Percentiles rank a stretch among this genome's conserved stretches.
Evolutionary conservation across 1,284 basidiomycete genomes (phyloP).

Genomic region (Phellinidium pouzarii): DNA sequence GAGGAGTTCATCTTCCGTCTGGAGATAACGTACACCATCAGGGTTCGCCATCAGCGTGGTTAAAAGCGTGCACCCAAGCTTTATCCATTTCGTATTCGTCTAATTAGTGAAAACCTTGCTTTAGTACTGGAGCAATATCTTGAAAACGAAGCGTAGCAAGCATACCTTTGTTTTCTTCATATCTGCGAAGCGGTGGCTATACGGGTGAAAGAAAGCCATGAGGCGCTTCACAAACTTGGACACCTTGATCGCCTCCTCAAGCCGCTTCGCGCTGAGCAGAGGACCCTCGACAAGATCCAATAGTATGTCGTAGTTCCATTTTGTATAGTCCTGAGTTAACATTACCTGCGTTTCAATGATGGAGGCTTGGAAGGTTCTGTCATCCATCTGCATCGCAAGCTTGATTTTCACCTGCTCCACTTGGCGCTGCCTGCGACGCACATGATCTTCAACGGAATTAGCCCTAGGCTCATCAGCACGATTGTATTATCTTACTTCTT

Average conservation of each 20-base stretch:
- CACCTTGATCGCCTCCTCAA: conserved; percentile 93
- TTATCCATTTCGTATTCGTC: conserved; percentile 79
- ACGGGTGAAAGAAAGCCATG: conserved; percentile 88
- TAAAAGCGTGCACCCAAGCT: conserved; percentile 75
- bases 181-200: conserved; percentile 72
- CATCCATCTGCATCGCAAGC: conserved; percentile 89
- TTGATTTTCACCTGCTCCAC: conserved; percentile 88
- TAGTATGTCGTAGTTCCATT: conserved; percentile 89
- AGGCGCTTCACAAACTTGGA: conserved; percentile 84
- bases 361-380: conserved; percentile 77
- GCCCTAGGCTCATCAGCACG: too few relatives aligned
- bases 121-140: not conserved
- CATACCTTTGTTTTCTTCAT: conserved; percentile 67
- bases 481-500: too few relatives aligned
- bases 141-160: conserved; percentile 1
- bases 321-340: conserved; percentile 81
- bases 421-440: conserved; percentile 83
- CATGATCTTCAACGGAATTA: conserved; percentile 81
- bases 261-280: conserved; percentile 82
- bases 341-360: conserved; percentile 85
- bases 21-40: conserved; percentile 81
- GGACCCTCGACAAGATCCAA: conserved; percentile 92
- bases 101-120: not conserved
- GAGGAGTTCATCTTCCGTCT: conserved; percentile 80
- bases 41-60: conserved; percentile 77